Base-by-base conservation (phyloP, 2,329 filamentous ascomycete genomes). In the Anthostomella pinea region DNA sequence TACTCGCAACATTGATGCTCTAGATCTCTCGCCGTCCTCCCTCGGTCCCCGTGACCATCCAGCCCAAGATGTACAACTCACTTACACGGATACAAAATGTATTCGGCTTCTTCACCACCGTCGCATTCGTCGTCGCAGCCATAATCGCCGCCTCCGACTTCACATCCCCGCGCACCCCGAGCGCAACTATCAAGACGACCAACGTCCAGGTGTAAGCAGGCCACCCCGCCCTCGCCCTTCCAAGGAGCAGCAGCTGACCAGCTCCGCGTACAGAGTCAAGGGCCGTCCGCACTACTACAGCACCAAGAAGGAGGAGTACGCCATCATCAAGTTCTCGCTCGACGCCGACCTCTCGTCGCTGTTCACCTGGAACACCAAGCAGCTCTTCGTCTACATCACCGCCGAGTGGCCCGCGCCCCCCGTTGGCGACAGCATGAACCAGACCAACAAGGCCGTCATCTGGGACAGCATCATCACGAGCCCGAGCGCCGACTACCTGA, bases 281-380 rank as follows among this genome's bases (percentile, higher is more conserved):
- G 91, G 93, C 38, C 79, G 91, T 8, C 89, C 93, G n/a, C 86
- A 97, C 63, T 97, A 97, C 75, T 95, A 97, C 73, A 87, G 83
- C 50, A 73, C 77, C 33, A 94, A 93, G 65, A 87, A 86, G 65
- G 90, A 97, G 67, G 93, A 98, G 67, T 97, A 96, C 64, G 93
- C 91, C 52, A 81, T 93, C 60, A 84, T 98, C 60, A 85, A 83
- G 62, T 98, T 98, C 73, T 87, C 90, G 56, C 77, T 98, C 41
- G 85, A 95, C 57, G 85, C 90, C 35, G 91, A 98, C 68, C 78
- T 98, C 43, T 85, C 81, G 43, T 84, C 84, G 27, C 86, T 98
- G 53, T 97, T 97, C 77, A 95, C 87, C 59, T 98, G 91, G 93
- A 98, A 98, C 74, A 98, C 94, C 14, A 98, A 98, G 66, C 87